Evolutionary conservation across 805 yeast species (phyloP), one percentile per base, ranked within the genome.

Genomic region (Scheffersomyces spartinae): DNA sequence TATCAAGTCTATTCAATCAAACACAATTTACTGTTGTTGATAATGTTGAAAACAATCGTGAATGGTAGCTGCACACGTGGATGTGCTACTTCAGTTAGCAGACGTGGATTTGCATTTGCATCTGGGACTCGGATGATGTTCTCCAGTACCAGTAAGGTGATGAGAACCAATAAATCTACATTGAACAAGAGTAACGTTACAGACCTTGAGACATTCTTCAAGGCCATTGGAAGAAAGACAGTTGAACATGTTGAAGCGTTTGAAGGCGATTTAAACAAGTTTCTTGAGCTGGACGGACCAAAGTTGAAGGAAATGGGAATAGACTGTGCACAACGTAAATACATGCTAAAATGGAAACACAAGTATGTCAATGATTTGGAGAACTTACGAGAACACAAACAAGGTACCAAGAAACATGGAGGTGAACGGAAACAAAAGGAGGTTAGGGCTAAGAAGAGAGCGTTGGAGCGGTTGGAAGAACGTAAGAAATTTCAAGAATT

Each of bases 341-440:
- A 81, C 53, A 66, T 86, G 31, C 52, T 84, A 33, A 58, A 66
- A 23, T 85, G 93, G 76, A 64, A 71, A 25, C 75, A 85, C 42
- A 71, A 67, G 39, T 77, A 64, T 42, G 66, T 71, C 40, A 64
- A 69, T 32, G 71, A 75, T 27, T 52, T 59, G 40, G 64, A 61
- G 27, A 61, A 67, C 12, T 55, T 80, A 30, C 42, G 56, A 30
- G 80, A 74, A 42, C 61, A 71, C 35, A 68, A 68, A 38, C 51
- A 59, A 34, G 83, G 86, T n/a, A 75, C 67, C 61, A 83, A 83
- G 64, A 64, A 68, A 40, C 61, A 60, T 40, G 95, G 95, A 14
- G 94, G 95, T 43, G 95, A 85, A 54, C 71, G 95, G 49, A 78
- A 73, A 42, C 68, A 77, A 33, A 71, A 67, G 41, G 44, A 54